Evolutionary conservation across 345 rosid genomes (phyloP).

Genomic region (Syzygium oleosum): DNA sequence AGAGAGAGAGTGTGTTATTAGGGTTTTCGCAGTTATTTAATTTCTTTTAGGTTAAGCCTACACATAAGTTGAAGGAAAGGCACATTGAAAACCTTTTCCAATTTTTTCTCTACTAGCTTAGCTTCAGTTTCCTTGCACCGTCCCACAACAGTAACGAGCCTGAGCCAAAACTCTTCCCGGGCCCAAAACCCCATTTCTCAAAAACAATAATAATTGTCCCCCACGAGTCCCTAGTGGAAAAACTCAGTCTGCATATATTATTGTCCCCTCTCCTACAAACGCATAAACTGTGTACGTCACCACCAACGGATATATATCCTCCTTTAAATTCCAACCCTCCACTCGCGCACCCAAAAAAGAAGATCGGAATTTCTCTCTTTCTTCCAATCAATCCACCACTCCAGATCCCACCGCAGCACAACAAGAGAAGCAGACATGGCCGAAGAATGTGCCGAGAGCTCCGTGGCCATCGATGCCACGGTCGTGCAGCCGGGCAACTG

Average conservation of each 20-base stretch:
- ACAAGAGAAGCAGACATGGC: slow-evolving; percentile 11
- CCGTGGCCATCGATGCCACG: slow-evolving; percentile 20
- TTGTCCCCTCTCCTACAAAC: slow-evolving; percentile 32
- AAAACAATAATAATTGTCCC: slow-evolving; percentile 2
- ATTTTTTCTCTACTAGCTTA: not conserved
- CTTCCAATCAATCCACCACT: not conserved
- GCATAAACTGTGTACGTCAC: slow-evolving; percentile 25
- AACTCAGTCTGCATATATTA: slow-evolving; percentile 54
- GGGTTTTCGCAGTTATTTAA: not conserved
- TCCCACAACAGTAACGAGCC: not conserved
- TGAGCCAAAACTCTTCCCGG: not conserved
- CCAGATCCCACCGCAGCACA: not conserved
- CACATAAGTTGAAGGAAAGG: not conserved
- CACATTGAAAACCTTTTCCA: not conserved
- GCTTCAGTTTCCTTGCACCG: not conserved
- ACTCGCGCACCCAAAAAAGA: slow-evolving; percentile 10
- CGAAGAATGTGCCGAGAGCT: slow-evolving; percentile 43
- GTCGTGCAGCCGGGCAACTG: slow-evolving; percentile 6
- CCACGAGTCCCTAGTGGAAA: slow-evolving; percentile 51
- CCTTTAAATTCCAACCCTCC: slow-evolving; percentile 23
- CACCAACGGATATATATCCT: slow-evolving; percentile 19
- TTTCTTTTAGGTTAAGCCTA: not conserved
- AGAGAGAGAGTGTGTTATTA: not conserved
- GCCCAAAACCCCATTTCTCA: not conserved
- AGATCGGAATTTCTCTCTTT: not conserved